Evolutionary conservation across 768 basidiomycete species (phyloP), one percentile per base, ranked within the genome.

Genomic region (Clathrus columnatus): DNA sequence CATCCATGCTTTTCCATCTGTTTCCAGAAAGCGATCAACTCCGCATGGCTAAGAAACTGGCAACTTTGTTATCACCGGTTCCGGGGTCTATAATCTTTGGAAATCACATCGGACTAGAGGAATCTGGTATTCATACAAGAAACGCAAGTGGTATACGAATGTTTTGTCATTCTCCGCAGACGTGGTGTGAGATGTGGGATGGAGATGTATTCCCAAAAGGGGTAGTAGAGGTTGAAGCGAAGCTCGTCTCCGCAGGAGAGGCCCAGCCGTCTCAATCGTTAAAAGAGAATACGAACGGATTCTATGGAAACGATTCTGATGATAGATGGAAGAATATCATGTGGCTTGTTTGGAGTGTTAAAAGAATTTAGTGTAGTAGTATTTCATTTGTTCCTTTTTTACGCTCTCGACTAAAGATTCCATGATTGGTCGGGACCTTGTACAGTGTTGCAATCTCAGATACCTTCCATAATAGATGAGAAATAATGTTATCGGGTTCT

Each of bases 141-240:
- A 45, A 45, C 27, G 11, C 20, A 26, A 45, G 51, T 10, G 51
- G 51, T 24, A 23, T 42, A 14, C 8, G 18, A 2, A 64, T 73
- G 57, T 74, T 71, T 51, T 63, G 64, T 29, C 72, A 75, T 44
- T 61, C 58, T 17, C 65, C 70, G 3, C 65, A 69, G 46, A 68
- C 64, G 50, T 75, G 73, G 73, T 57, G 14, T 24, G 67, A 59
- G 21, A 28, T 75, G 47, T 75, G 73, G 73, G 66, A 75, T 32
- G 69, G 68, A 0, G 64, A 61, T 17, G 62, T 72, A 0, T 74
- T 75, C 23, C 36, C 58, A 59, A 61, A 67, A 63, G 74, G 71
- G 32, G 57, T 54, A 1, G 70, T 75, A 29, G 62, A 66, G 32
- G 66, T 72, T 1, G 60, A 64, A 2, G 60, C 64, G 2, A 30